Evolutionary conservation across 2,329 filamentous ascomycete species (phyloP), one percentile per base, ranked within the genome.

Genomic region (Ophiostoma sp.): DNA sequence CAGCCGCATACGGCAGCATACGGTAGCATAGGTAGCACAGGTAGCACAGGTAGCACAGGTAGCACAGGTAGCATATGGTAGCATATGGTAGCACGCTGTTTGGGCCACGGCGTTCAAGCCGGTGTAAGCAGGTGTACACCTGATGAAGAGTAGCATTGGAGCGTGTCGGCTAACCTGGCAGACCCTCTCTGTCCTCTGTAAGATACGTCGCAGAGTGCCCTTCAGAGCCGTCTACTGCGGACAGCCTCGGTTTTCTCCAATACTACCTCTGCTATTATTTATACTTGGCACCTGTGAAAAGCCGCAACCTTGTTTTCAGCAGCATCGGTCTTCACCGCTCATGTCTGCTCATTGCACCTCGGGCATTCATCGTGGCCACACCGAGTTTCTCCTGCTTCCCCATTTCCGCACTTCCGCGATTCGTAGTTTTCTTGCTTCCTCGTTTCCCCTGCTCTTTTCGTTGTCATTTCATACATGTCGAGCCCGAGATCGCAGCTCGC

Each of bases 301-400:
- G 57, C 57, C 57, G 57, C 57, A 62, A 62, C 52, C 52, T 57
- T 57, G 52, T 57, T 57, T 57, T 57, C 57, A 17, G 27, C 57
- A 62, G 15, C 57, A 62, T 62, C 57, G n/a, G 15, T 17, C 23
- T n/a, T 62, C 57, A 62, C 57, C 57, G 57, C 57, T 33, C 57
- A 62, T 62, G 15, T 20, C 27, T 23, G 1, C 23, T 57, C n/a
- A 57, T 57, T 33, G 57, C 27, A 33, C 33, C 27, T 62, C 27
- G 57, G 27, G 57, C 27, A 62, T 62, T 27, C 57, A 33, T 62
- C 27, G 57, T 33, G 57, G 27, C 27, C 15, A 62, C 57, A 62
- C 57, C 57, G 57, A 62, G 57, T 31, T 27, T 23, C 13, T 57
- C 17, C 27, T 11, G 48, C 48, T 52, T 52, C 44, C 48, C 20